Conservation (phyloP, 2,329 filamentous ascomycete genomes). For the Cadophora sp. region DNA sequence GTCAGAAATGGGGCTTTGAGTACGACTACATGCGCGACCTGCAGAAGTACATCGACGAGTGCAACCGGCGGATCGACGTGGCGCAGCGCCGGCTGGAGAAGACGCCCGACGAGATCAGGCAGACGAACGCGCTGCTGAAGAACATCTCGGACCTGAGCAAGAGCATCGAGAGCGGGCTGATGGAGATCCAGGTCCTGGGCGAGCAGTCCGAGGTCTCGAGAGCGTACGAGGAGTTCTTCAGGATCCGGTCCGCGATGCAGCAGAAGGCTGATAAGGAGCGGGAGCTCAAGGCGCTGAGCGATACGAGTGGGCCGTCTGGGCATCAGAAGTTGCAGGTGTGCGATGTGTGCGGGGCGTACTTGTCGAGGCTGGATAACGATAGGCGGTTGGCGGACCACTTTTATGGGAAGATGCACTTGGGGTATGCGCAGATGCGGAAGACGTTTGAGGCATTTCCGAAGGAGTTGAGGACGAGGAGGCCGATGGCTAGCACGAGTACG, state of each 20-base stretch:
- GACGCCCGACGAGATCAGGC: slow-evolving; percentile 95
- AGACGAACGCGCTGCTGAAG: slow-evolving; percentile 90
- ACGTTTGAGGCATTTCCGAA: slow-evolving; percentile 86
- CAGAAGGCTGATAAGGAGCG: slow-evolving; percentile 84
- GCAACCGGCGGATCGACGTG: slow-evolving; percentile 89
- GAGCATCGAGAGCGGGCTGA: slow-evolving; percentile 80
- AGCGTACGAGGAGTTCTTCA: slow-evolving; percentile 87
- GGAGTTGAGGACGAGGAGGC: slow-evolving; percentile 77
- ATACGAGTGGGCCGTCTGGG: slow-evolving; percentile 90
- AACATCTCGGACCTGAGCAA: slow-evolving; percentile 80
- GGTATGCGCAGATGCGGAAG: slow-evolving; percentile 98
- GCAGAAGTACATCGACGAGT: slow-evolving; percentile 95
- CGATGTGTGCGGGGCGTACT: slow-evolving; percentile 96
- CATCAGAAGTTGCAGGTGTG: slow-evolving; percentile 99
- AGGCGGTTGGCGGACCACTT: slow-evolving; percentile 94
- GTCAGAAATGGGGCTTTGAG: slow-evolving; percentile 78
- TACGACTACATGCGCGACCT: slow-evolving; percentile 97
- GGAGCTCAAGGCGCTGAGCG: slow-evolving; percentile 87
- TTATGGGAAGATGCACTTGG: slow-evolving; percentile 99
- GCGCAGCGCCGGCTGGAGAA: slow-evolving; percentile 93
- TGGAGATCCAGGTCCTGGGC: slow-evolving; percentile 86
- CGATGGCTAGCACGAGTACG: slow-evolving; percentile 55
- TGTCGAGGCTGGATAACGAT: slow-evolving; percentile 92
- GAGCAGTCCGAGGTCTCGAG: slow-evolving; percentile 81
- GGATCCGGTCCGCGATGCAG: slow-evolving; percentile 79